Base-by-base conservation (phyloP, 768 basidiomycete species). In the Lentinula boryana region DNA sequence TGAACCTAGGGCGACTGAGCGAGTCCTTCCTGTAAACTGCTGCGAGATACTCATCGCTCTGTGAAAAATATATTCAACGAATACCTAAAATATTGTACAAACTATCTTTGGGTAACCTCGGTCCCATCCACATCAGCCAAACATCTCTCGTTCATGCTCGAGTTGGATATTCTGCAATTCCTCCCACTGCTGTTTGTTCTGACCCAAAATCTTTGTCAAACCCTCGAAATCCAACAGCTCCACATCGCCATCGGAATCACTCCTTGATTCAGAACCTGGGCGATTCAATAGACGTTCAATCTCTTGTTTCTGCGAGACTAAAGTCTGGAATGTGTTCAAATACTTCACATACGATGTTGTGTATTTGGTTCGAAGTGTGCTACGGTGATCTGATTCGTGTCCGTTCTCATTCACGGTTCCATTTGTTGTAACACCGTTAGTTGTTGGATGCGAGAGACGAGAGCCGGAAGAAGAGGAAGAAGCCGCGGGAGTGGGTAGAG, bases 211-310 rank as follows among this genome's bases (percentile, higher is more conserved):
- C 58, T 74, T 76, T 56, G 70, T 65, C 60, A 87, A 63, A 15
- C 84, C 85, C 36, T 86, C 83, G 3, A 74, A 68, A 62, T 80
- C 80, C 76, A 86, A 68, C 41, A 86, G 60, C 51, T 84, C 83
- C 18, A 75, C 67, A 63, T 85, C 85, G 6, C 74, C 80, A 58
- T 83, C 83, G 10, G 82, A 84, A 63, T 84, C 85, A 13, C 74
- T 77, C 52, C 75, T 68, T 16, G 74, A 73, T 6, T 69, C 74
- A 41, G 67, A 64, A 36, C 68, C 40, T 75, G 69, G 64, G 41
- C 71, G 76, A 21, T 75, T 77, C 43, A 89, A 67, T 53, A 86
- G 68, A n/a, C 73, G 76, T 69, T 84, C 79, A 33, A 85, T 75
- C 66, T 79, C 82, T 52, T 71, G 68, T 65, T 81, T 82, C 68